Base-by-base conservation (phyloP, 2,329 filamentous ascomycete species). In the Davidsoniella australis region DNA sequence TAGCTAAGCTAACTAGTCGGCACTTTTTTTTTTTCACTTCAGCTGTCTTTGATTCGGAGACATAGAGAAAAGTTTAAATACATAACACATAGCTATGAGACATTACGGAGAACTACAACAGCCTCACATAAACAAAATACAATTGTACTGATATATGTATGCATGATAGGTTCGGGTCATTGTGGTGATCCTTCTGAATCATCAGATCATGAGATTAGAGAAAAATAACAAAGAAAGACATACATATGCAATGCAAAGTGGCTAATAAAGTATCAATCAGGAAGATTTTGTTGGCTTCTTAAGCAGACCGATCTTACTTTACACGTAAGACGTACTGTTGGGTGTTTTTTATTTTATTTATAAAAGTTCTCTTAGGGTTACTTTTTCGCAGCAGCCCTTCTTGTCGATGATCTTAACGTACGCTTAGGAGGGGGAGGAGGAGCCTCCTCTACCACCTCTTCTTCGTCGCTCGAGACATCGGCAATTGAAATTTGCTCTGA, bases 361-460 rank as follows among this genome's bases (percentile, higher is more conserved):
- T 46, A 38, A n/a, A 5, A 8, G 8, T 16, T 43, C n/a, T 37
- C 33, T 18, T 41, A 20, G 39, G 18, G 38, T 46, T 48, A 41
- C 44, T 47, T 49, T 49, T 41, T 26, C 6, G 29, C 8, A 24
- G 44, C 17, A 26, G 33, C n/a, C 33, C 18, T 23, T 40, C 44
- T 39, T 16, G 49, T 33, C 37, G 50, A 52, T 41, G 50, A 42
- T 7, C 50, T 38, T 18, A 42, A n/a, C n/a, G 46, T 45, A 33
- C 49, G 43, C 40, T 39, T 51, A 9, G 49, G 39, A 10, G 42
- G 37, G 1, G 42, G 48, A 5, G 38, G 18, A 18, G 20, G 20
- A 23, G 20, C 20, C 20, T 23, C 20, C 20, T 5, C 29, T 36
- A n/a, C 20, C 23, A 42, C 47, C 40, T 47, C 49, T n/a, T 46